Base-by-base conservation (phyloP, 108 stramenopile genomes). In the Skeletonema potamos region DNA sequence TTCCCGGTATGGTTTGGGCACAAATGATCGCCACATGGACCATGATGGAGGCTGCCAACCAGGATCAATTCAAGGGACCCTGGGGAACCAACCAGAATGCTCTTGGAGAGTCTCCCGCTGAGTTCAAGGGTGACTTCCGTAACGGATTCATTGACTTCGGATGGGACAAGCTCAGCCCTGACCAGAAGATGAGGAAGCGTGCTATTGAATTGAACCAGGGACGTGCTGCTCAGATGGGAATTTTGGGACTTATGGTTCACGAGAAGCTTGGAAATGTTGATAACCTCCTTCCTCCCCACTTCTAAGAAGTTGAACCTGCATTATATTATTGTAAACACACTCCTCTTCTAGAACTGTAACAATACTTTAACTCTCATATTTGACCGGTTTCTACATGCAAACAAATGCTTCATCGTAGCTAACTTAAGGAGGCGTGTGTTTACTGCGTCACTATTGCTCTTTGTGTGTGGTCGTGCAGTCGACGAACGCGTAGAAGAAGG, bases 161-260 rank as follows among this genome's bases (percentile, higher is more conserved):
- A 28, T 93, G 92, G 92, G 85, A 83, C 62, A 84, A 70, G 56
- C 64, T 86, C 59, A 74, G 70, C 27, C 84, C 79, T 32, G 88
- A 87, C 46, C 64, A 78, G 4, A 87, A 92, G 85, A 36, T 77
- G 66, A 39, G 73, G 39, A 96, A 96, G 89, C 82, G 93, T 58
- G 90, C 88, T 63, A 92, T 94, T 61, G 96, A 94, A 75, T 85
- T 96, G 77, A 94, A 95, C 91, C 90, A 95, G 68, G 94, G 94
- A 33, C 90, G 94, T 54, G 92, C 92, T 6, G 94, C 94, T 13
- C 77, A 82, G 82, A 93, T 96, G 93, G 95, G 93, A 43, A 96
- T 96, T 78, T 77, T 96, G 43, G 95, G 88, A 51, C 73, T 96
- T 30, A 90, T 94, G 85, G 86, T 94, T 15, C 95, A 96, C 81